These are phyloP conservation scores for Aspergillus versicolor DNA, from an alignment of 2,329 filamentous ascomycete genomes.

Conservation along the genomic window DNA sequence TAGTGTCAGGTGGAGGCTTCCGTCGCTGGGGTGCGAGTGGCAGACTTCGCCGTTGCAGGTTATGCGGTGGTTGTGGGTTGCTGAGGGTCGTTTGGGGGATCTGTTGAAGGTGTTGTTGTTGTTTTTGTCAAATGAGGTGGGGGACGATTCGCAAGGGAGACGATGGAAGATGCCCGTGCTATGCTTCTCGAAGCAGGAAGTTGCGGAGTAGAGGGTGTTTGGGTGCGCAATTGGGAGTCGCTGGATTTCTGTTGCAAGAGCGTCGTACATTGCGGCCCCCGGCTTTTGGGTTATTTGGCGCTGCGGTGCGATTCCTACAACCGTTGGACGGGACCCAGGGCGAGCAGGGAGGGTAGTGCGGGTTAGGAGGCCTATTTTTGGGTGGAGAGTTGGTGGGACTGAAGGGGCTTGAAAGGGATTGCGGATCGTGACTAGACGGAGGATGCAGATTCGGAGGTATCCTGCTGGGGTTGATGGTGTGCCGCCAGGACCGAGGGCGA, in stretches of 20 bases:
- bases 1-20: slow-evolving; percentile 75
- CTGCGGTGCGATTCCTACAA: slow-evolving; percentile 78
- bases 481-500: slow-evolving; percentile 75
- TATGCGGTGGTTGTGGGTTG: slow-evolving; percentile 14
- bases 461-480: slow-evolving; percentile 72
- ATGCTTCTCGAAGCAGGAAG: slow-evolving; percentile 79
- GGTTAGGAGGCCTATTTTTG: slow-evolving; percentile 59
- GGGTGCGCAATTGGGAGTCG: slow-evolving; percentile 50
- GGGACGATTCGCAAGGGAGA: neutral
- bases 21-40: slow-evolving; percentile 75
- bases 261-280: slow-evolving; percentile 53
- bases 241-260: slow-evolving; percentile 55
- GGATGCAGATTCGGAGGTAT: slow-evolving; percentile 71
- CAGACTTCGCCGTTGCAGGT: slow-evolving; percentile 70
- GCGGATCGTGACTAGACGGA: slow-evolving; percentile 69
- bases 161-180: slow-evolving; percentile 70
- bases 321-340: slow-evolving; percentile 61
- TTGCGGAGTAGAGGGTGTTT: slow-evolving; percentile 58
- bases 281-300: slow-evolving; percentile 71
- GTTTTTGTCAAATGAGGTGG: neutral
- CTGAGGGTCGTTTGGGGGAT: neutral
- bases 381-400: slow-evolving; percentile 52
- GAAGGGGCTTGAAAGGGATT: slow-evolving; percentile 65
- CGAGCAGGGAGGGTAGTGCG: slow-evolving; percentile 57
- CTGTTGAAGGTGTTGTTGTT: neutral